Conservation (phyloP, 257 asterid genomes). For the Salvia hispanica region DNA sequence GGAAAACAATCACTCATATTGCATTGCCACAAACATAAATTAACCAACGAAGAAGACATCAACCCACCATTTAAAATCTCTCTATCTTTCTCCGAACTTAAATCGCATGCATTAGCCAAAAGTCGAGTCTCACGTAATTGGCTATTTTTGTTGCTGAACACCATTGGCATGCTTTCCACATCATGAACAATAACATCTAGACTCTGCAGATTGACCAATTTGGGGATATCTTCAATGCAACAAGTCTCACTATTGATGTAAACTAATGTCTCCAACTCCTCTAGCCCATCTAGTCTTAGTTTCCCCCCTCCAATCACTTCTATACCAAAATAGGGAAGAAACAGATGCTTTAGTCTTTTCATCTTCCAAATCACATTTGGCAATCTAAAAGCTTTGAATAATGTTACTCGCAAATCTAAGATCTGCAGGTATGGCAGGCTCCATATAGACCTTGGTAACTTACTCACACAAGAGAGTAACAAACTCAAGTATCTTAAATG, state of each 20-base stretch:
- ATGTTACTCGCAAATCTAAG: background rate
- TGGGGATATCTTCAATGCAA: background rate
- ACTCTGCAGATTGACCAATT: background rate
- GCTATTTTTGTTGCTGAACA: too few relatives aligned
- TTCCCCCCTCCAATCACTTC: constrained; percentile 1
- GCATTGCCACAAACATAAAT: too few relatives aligned
- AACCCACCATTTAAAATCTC: too few relatives aligned
- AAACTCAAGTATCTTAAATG: constrained; percentile 10
- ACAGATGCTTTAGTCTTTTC: constrained; percentile 3
- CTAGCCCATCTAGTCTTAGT: background rate
- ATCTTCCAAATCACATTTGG: constrained; percentile 6
- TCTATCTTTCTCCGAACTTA: too few relatives aligned
- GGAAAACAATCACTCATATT: too few relatives aligned
- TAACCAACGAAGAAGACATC: too few relatives aligned
- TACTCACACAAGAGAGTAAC: too few relatives aligned
- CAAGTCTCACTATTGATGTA: background rate
- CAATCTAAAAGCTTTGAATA: background rate
- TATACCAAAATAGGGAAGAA: background rate
- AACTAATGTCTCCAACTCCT: background rate
- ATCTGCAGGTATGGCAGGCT: background rate
- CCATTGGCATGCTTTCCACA: background rate
- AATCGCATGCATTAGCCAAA: too few relatives aligned
- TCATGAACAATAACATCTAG: background rate
- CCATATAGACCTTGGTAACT: background rate
- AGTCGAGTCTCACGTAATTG: too few relatives aligned